Conservation (phyloP, 495 filamentous ascomycete species). For the Pyronema omphalodes region DNA sequence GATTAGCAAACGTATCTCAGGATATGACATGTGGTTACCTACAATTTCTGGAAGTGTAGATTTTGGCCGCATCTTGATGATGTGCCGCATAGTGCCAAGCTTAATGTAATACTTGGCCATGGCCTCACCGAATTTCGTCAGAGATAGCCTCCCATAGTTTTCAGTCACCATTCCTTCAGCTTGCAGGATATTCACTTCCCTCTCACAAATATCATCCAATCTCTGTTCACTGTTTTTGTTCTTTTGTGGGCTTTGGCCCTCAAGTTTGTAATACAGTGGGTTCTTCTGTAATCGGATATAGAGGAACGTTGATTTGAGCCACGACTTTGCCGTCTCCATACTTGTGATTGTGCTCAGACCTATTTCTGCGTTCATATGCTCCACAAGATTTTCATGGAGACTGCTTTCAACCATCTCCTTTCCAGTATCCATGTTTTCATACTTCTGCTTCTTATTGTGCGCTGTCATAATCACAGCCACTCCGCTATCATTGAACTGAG, state of each 20-base stretch:
- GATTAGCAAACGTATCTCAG: neutral
- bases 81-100: conserved; percentile 72
- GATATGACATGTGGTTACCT: conserved; percentile 22
- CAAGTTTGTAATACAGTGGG: conserved; percentile 59
- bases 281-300: conserved; percentile 67
- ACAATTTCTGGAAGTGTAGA: conserved; percentile 55
- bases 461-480: conserved; percentile 76
- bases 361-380: conserved; percentile 59
- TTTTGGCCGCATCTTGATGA: conserved; percentile 44
- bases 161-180: conserved; percentile 38
- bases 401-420: conserved; percentile 69
- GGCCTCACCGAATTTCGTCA: conserved; percentile 64
- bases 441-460: conserved; percentile 44
- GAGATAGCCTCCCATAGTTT: conserved; percentile 32
- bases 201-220: conserved; percentile 64
- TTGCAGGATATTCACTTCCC: conserved; percentile 52
- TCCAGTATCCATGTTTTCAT: conserved; percentile 70
- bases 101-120: conserved; percentile 89
- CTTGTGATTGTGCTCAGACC: conserved; percentile 62
- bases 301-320: conserved; percentile 77
- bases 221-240: conserved; percentile 42
- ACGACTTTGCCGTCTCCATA: conserved; percentile 52
- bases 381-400: conserved; percentile 3
- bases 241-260: conserved; percentile 26
- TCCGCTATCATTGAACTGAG: conserved; percentile 78